Evolutionary conservation across 1,284 basidiomycete genomes (phyloP), one percentile per base, ranked within the genome.

Genomic region (Calocybe gambosa): DNA sequence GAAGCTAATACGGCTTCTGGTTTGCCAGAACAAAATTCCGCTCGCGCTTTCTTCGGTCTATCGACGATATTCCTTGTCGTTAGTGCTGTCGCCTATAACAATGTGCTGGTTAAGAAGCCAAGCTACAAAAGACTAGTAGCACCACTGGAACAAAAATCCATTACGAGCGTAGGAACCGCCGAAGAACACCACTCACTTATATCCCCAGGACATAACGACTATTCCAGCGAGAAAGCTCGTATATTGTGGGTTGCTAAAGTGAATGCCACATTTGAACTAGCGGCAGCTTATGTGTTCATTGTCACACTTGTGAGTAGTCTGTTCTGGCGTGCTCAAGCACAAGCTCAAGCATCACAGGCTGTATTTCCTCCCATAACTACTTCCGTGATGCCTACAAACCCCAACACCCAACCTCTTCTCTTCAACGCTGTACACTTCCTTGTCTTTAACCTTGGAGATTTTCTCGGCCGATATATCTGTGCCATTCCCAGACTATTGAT

Each of bases 301-400:
- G 75, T 90, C 31, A 93, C 92, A 9, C 66, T 95, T 59, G 90
- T 92, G 59, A 55, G 85, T 60, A 16, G 36, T 47, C 18, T 45
- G 4, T 29, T 16, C 36, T 31, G 28, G 31, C 6, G 15, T 13
- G 8, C 15, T 16, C n/a, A 28, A 15, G 25, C 25, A 16, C 25
- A 28, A 9, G 23, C 37, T 38, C 31, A 45, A 49, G 49, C 5
- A 54, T 45, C 20, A 2, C 50, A 93, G 91, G 76, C 89, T 25
- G 82, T 93, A 35, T 93, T 82, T 65, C 92, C 92, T 2, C 78
- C 90, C 0, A 85, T 93, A 47, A 93, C 92, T 2, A 78, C 82
- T 3, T 85, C 84, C 0, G 78, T 94, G 42, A 62, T 65, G 28
- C 77, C 91, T 0, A 79, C 78, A 2, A 80, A 80, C 50, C 74